Percentiles rank a stretch among this genome's conserved stretches.
These are phyloP conservation scores for Botryotinia narcissicola DNA, from an alignment of 2,329 filamentous ascomycete species.

Conservation along the genomic window DNA sequence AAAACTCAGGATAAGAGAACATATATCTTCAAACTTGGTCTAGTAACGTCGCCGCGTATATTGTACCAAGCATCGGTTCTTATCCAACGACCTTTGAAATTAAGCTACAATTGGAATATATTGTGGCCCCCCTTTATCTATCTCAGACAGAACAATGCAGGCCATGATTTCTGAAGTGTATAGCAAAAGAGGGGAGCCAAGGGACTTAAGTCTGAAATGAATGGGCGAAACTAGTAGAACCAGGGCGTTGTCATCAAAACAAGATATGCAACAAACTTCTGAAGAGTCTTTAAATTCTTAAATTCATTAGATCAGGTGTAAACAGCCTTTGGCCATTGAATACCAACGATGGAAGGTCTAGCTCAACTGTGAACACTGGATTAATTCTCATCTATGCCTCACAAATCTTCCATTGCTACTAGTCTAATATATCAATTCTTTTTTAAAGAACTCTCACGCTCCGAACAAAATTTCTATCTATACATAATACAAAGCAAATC, in stretches of 20 bases:
- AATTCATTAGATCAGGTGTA: no score
- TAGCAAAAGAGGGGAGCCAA: background rate
- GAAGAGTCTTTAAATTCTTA: no score
- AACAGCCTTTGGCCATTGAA: no score
- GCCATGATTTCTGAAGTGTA: background rate
- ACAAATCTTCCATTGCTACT: no score
- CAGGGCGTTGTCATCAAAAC: background rate
- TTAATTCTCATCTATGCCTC: no score
- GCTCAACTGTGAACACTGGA: no score
- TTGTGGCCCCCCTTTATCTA: background rate
- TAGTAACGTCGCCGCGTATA: fast-evolving
- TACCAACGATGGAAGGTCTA: no score
- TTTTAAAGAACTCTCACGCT: fast-evolving
- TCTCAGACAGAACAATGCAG: background rate
- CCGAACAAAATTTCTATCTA: no score
- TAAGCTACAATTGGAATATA: background rate
- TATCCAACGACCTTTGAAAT: background rate
- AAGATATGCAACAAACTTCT: background rate
- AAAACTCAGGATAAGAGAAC: background rate
- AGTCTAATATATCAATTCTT: no score
- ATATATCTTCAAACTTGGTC: background rate
- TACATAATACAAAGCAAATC: background rate
- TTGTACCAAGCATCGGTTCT: background rate
- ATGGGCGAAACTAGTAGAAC: no score
- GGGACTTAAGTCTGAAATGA: background rate